phyloP scores from a whole-genome alignment of 257 asterid genomes.

The Solanum pennellii region DNA sequence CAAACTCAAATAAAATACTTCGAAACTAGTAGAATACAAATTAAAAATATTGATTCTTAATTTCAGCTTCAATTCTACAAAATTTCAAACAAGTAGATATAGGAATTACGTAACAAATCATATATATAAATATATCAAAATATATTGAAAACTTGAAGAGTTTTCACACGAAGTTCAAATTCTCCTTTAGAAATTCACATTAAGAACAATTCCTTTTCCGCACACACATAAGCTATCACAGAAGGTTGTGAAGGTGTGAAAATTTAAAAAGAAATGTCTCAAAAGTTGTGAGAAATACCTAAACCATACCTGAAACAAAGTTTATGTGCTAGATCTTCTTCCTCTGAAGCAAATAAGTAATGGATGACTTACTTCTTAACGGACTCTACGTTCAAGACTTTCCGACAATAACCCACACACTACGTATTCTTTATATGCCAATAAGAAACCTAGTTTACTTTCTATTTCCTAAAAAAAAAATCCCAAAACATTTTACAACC shows the following conservation, averaged over 20 bases:
- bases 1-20: too few species aligned
- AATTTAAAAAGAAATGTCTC: not conserved
- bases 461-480: too few species aligned
- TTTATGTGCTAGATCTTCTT: not conserved
- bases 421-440: too few species aligned
- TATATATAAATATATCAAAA: too few species aligned
- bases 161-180: not conserved
- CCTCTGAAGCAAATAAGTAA: too few species aligned
- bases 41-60: too few species aligned
- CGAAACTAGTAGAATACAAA: too few species aligned
- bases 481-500: too few species aligned
- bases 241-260: not conserved
- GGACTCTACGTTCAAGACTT: too few species aligned
- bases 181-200: not conserved
- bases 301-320: not conserved
- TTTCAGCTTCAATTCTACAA: not conserved
- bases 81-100: not conserved
- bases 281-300: not conserved
- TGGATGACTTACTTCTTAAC: too few species aligned
- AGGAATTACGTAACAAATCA: not conserved
- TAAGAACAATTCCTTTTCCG: not conserved
- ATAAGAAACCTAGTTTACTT: too few species aligned
- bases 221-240: not conserved
- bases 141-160: not conserved
- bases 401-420: too few species aligned